phyloP scores from a whole-genome alignment of 2,329 filamentous ascomycete genomes.

The Fusarium sororula region DNA sequence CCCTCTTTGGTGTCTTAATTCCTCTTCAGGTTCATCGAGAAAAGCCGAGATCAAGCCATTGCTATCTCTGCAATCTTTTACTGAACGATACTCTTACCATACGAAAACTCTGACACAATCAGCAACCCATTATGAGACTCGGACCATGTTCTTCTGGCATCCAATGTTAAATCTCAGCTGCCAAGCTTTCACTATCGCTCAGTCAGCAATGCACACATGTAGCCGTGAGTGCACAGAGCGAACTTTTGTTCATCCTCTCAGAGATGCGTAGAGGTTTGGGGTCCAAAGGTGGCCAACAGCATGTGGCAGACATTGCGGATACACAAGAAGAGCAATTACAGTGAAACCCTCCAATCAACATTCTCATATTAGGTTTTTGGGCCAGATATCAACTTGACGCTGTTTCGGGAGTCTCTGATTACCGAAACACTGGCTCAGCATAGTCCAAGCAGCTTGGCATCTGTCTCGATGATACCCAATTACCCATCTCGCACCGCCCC shows the following conservation, averaged over 20 bases:
- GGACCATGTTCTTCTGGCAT: not conserved
- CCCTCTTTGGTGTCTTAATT: slow-evolving; percentile 1
- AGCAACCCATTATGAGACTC: not conserved
- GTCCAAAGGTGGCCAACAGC: not conserved
- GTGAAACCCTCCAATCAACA: slow-evolving; percentile 3
- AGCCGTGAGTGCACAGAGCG: not conserved
- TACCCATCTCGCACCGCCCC: slow-evolving; percentile 14
- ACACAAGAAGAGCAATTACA: slow-evolving; percentile 11
- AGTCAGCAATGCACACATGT: not conserved
- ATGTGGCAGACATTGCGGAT: slow-evolving; percentile 21
- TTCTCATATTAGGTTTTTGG: not conserved
- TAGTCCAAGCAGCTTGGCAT: slow-evolving; percentile 6
- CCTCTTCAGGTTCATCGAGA: not conserved
- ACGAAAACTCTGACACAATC: not conserved
- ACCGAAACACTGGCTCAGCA: slow-evolving; percentile 19
- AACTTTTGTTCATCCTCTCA: slow-evolving; percentile 21
- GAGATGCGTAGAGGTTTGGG: not conserved
- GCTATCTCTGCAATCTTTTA: not conserved
- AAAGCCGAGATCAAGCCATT: not conserved
- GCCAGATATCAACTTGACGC: slow-evolving; percentile 2
- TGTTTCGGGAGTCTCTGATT: not conserved
- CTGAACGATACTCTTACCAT: not conserved
- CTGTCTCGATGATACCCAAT: slow-evolving; percentile 6
- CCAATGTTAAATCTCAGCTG: not conserved
- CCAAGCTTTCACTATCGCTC: slow-evolving; percentile 7